A percentile compares a stretch with the other conserved stretches of the same genome.
Evolutionary conservation across 2,329 filamentous ascomycete species (phyloP).

Genomic region (Chaetomiaceae sp.): DNA sequence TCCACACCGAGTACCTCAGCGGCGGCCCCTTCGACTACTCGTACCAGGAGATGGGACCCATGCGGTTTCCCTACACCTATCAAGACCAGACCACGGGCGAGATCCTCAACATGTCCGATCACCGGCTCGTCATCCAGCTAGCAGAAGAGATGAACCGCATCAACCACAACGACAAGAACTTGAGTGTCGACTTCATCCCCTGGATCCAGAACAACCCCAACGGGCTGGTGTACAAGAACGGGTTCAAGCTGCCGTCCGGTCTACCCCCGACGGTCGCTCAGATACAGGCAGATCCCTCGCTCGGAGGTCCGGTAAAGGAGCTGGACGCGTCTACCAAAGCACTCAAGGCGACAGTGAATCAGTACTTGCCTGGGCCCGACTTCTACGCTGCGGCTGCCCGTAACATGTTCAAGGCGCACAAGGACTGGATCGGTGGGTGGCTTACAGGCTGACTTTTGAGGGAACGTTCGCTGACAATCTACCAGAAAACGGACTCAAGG

Average conservation of each 20-base stretch:
- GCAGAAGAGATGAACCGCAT: conserved; percentile 55
- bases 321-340: conserved; percentile 33
- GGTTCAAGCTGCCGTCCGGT: conserved; percentile 36
- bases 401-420: conserved; percentile 44
- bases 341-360: conserved; percentile 36
- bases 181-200: conserved; percentile 56
- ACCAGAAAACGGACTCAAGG: conserved; percentile 33
- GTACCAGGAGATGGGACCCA: conserved; percentile 63
- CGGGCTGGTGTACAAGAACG: conserved; percentile 35
- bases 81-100: conserved; percentile 46
- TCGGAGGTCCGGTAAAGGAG: conserved; percentile 31
- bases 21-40: conserved; percentile 58
- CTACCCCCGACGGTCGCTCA: conserved; percentile 50
- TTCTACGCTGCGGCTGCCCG: conserved; percentile 36
- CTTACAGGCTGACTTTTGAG: not conserved
- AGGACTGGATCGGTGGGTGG: conserved; percentile 31
- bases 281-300: conserved; percentile 41
- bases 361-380: conserved; percentile 34
- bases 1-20: conserved; percentile 59
- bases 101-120: conserved; percentile 56
- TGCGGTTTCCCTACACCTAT: conserved; percentile 56
- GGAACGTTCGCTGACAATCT: not conserved
- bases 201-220: conserved; percentile 57
- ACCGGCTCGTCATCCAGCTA: conserved; percentile 61
- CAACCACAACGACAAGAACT: conserved; percentile 47